These are phyloP conservation scores for Chlamydomonas applanata DNA, from an alignment of 139 green algal genomes.

Conservation along the genomic window DNA sequence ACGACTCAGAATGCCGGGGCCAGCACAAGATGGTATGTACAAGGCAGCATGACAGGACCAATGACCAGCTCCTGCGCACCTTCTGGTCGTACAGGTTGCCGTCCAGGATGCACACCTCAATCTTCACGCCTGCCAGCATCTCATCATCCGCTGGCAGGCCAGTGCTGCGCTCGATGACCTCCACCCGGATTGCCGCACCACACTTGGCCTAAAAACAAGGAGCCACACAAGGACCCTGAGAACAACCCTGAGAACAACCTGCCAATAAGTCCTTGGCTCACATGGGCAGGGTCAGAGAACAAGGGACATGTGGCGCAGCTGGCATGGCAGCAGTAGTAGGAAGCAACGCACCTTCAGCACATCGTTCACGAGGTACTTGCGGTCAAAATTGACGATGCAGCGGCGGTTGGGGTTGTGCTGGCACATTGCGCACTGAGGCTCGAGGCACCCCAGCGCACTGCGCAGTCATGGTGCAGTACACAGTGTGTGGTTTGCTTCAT, in stretches of 20 bases:
- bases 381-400: slow-evolving; percentile 81
- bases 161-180: slow-evolving; percentile 75
- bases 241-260: no score
- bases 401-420: slow-evolving; percentile 83
- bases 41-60: no score
- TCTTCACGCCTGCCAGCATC: slow-evolving; percentile 53
- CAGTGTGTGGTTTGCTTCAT: neutral
- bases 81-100: slow-evolving; percentile 78
- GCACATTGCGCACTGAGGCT: slow-evolving; percentile 82
- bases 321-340: neutral
- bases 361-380: slow-evolving; percentile 86
- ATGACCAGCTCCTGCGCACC: no score
- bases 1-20: no score
- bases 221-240: no score
- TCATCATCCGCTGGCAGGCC: slow-evolving; percentile 66
- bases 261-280: no score
- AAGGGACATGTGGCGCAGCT: no score
- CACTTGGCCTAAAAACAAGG: slow-evolving; percentile 36
- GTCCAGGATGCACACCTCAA: slow-evolving; percentile 82
- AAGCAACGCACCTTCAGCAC: slow-evolving; percentile 61
- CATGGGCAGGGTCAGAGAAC: no score
- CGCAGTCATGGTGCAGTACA: no score
- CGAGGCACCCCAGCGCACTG: slow-evolving; percentile 81
- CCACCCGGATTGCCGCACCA: slow-evolving; percentile 77
- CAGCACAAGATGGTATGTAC: no score